phyloP scores from a whole-genome alignment of 441 rosid species.

The Arabidopsis hybrid region DNA sequence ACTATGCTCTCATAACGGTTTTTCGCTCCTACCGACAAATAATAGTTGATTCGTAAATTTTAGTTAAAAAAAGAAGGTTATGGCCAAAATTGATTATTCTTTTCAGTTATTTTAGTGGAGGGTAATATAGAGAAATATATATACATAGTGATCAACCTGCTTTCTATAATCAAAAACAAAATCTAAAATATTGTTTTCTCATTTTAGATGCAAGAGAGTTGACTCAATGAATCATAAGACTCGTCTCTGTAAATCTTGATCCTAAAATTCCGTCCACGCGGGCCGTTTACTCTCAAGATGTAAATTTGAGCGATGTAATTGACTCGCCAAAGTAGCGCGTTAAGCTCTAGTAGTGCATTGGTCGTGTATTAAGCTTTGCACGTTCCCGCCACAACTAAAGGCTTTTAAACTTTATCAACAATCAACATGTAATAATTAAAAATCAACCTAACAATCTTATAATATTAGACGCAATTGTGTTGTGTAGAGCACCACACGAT shows the following conservation, averaged over 20 bases:
- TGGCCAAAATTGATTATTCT: background rate
- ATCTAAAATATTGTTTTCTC: background rate
- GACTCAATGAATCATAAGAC: background rate
- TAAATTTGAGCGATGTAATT: background rate
- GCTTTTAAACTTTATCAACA: background rate
- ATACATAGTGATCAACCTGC: too few species aligned
- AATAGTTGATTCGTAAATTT: background rate
- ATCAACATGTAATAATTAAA: background rate
- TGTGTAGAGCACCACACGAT: background rate
- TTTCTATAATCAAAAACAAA: too few species aligned
- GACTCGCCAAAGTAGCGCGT: conserved; percentile 21
- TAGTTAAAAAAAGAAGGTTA: background rate
- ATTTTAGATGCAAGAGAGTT: conserved; percentile 3
- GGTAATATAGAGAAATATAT: background rate
- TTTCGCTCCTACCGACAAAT: conserved; percentile 26
- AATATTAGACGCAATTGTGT: background rate
- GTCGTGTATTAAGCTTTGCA: background rate
- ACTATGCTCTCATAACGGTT: conserved; percentile 12
- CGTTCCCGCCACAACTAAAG: conserved; percentile 29
- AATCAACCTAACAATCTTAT: background rate
- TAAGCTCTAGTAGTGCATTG: background rate
- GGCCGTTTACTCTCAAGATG: background rate
- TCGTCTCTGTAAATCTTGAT: background rate
- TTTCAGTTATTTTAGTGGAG: background rate
- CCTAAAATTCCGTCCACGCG: background rate